These are phyloP conservation scores for Pseudogymnoascus sp. DNA, from an alignment of 2,329 filamentous ascomycete species.

Conservation along the genomic window DNA sequence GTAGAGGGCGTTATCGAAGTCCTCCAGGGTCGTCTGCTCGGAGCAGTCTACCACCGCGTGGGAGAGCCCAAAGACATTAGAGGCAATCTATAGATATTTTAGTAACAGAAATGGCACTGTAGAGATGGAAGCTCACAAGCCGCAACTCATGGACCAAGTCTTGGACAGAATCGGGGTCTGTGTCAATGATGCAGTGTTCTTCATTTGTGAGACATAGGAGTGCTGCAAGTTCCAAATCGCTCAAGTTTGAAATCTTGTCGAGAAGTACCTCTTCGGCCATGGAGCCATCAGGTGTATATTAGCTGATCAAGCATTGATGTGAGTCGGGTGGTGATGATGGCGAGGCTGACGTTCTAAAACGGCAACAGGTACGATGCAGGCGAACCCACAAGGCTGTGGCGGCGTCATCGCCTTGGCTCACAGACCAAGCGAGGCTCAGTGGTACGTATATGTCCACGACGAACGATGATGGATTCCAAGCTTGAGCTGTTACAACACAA, in stretches of 20 bases:
- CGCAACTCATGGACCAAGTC: constrained; percentile 68
- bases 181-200: constrained; percentile 85
- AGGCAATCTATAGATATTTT: constrained; percentile 49
- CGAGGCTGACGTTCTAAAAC: constrained; percentile 4
- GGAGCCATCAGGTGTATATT: constrained; percentile 20
- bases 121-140: constrained; percentile 44
- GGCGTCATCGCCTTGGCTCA: neutral
- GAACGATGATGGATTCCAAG: neutral
- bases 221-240: constrained; percentile 80
- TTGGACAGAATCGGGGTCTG: constrained; percentile 54
- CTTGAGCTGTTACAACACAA: neutral
- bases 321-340: constrained; percentile 5
- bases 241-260: constrained; percentile 68
- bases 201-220: constrained; percentile 74
- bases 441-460: constrained; percentile 8
- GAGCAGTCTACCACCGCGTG: constrained; percentile 68
- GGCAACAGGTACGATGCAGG: neutral
- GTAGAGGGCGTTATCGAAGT: constrained; percentile 69
- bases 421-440: constrained; percentile 11
- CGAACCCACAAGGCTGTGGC: neutral
- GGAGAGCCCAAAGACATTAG: constrained; percentile 65
- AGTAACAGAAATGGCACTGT: neutral
- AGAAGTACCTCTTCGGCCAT: constrained; percentile 61
- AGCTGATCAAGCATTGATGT: neutral
- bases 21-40: constrained; percentile 67